A percentile compares a stretch with the other conserved stretches of the same genome.
These are phyloP conservation scores for Mrakia gelida DNA, from an alignment of 768 basidiomycete species.

Conservation along the genomic window DNA sequence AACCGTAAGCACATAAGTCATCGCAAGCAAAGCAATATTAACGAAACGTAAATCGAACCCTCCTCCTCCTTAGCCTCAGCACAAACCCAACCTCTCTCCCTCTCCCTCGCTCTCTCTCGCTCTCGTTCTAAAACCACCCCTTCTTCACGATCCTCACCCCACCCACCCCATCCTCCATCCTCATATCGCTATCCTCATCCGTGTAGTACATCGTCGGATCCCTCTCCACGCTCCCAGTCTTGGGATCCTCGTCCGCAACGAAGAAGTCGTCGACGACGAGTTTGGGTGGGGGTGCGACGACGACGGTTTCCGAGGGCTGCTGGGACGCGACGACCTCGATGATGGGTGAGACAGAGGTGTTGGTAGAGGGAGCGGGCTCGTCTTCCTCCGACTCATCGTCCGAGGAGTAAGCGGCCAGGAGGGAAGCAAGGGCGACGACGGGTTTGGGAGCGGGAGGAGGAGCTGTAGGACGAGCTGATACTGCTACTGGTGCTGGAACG, in stretches of 20 bases:
- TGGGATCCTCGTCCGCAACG: background rate
- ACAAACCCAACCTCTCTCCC: background rate
- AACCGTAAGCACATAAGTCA: too few species aligned
- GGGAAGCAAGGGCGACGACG: background rate
- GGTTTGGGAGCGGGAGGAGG: background rate
- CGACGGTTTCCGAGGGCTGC: background rate
- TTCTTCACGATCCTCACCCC: slow-evolving; percentile 3
- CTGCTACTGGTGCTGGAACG: background rate
- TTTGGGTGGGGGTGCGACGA: too few species aligned
- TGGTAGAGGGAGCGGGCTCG: background rate
- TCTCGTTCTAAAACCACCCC: background rate
- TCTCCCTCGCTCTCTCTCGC: background rate
- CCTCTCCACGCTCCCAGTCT: background rate
- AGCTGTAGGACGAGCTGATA: background rate
- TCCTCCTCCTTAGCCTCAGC: too few species aligned
- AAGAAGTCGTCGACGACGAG: slow-evolving; percentile 6
- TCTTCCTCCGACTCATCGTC: background rate
- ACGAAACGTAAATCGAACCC: background rate
- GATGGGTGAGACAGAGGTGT: too few species aligned
- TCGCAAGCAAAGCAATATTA: too few species aligned
- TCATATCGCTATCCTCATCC: slow-evolving; percentile 1
- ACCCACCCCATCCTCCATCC: background rate
- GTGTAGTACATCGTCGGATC: slow-evolving; percentile 17
- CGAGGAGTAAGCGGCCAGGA: background rate
- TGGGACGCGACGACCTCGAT: background rate